Evolutionary conservation across 2,329 filamentous ascomycete species (phyloP).

Genomic region (Venturia effusa): DNA sequence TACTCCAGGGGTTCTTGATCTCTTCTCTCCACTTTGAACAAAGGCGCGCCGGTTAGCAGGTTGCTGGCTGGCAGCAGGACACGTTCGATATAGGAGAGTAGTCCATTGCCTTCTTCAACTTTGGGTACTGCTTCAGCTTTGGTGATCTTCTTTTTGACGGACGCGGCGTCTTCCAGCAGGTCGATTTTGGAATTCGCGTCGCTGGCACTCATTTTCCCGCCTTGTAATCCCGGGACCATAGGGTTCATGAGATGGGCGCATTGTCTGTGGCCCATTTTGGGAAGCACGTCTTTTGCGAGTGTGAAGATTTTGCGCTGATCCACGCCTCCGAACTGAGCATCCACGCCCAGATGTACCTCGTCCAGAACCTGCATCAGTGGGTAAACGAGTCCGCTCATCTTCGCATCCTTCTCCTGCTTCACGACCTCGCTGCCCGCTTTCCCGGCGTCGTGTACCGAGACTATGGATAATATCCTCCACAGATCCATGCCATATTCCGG

Average conservation of each 20-base stretch:
- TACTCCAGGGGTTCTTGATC: constrained; percentile 67
- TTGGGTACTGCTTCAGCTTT: constrained; percentile 74
- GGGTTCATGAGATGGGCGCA: constrained; percentile 68
- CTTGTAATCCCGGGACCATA: constrained; percentile 76
- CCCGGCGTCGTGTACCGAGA: constrained; percentile 71
- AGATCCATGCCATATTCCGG: constrained; percentile 75
- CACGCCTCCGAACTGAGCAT: constrained; percentile 69
- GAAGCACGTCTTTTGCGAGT: constrained; percentile 72
- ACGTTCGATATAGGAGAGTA: constrained; percentile 77
- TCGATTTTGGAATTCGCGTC: constrained; percentile 82
- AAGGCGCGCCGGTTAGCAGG: constrained; percentile 43
- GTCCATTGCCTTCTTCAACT: constrained; percentile 72
- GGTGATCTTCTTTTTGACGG: constrained; percentile 69
- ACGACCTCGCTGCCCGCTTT: constrained; percentile 90
- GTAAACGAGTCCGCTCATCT: constrained; percentile 66
- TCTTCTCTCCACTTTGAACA: constrained; percentile 58
- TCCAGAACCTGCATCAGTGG: constrained; percentile 72
- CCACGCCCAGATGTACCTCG: constrained; percentile 66
- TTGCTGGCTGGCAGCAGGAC: constrained; percentile 69
- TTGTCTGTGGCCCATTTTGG: constrained; percentile 69
- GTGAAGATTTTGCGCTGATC: constrained; percentile 89
- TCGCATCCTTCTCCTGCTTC: constrained; percentile 74
- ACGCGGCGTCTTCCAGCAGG: constrained; percentile 68
- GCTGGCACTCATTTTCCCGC: constrained; percentile 68
- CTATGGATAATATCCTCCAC: constrained; percentile 60